A percentile compares a stretch with the other conserved stretches of the same genome.
Evolutionary conservation across 2,329 filamentous ascomycete species (phyloP).

Genomic region (Penicillium palitans): DNA sequence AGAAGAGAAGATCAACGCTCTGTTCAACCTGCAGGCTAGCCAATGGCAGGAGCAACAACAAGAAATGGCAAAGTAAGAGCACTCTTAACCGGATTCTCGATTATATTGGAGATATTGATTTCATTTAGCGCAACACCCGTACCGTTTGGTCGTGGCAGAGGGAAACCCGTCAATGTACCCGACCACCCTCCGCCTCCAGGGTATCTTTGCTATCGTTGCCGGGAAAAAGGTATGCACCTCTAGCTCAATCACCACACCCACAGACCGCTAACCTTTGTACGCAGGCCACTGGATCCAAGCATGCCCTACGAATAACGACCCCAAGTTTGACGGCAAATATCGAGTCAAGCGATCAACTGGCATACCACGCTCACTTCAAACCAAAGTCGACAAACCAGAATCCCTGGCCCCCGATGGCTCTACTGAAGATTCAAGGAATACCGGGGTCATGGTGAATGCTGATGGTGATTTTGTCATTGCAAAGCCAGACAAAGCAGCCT

Average conservation of each 20-base stretch:
- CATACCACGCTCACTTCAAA: slow-evolving; percentile 91
- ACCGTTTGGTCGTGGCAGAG: slow-evolving; percentile 42
- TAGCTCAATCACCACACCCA: not conserved
- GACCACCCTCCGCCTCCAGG: slow-evolving; percentile 90
- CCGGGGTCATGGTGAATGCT: slow-evolving; percentile 95
- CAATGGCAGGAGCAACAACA: slow-evolving; percentile 94
- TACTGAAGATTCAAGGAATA: slow-evolving; percentile 76
- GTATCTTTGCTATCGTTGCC: slow-evolving; percentile 95
- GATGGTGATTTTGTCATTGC: slow-evolving; percentile 97
- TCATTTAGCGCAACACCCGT: slow-evolving; percentile 47
- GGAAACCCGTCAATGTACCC: slow-evolving; percentile 66
- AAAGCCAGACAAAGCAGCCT: slow-evolving; percentile 90
- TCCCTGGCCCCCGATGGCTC: slow-evolving; percentile 71
- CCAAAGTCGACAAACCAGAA: slow-evolving; percentile 89
- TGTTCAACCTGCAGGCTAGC: slow-evolving; percentile 85
- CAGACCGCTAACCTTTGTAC: slow-evolving; percentile 29
- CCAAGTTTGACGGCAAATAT: slow-evolving; percentile 89
- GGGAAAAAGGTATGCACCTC: slow-evolving; percentile 69
- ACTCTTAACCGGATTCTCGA: not conserved
- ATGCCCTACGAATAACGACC: slow-evolving; percentile 97
- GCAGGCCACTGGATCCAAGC: slow-evolving; percentile 94
- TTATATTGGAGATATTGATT: slow-evolving; percentile 30
- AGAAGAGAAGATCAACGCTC: slow-evolving; percentile 88
- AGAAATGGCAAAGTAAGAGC: slow-evolving; percentile 75
- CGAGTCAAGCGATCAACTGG: slow-evolving; percentile 95